phyloP scores from a whole-genome alignment of 2,329 filamentous ascomycete genomes.

The Fusarium sp. region DNA sequence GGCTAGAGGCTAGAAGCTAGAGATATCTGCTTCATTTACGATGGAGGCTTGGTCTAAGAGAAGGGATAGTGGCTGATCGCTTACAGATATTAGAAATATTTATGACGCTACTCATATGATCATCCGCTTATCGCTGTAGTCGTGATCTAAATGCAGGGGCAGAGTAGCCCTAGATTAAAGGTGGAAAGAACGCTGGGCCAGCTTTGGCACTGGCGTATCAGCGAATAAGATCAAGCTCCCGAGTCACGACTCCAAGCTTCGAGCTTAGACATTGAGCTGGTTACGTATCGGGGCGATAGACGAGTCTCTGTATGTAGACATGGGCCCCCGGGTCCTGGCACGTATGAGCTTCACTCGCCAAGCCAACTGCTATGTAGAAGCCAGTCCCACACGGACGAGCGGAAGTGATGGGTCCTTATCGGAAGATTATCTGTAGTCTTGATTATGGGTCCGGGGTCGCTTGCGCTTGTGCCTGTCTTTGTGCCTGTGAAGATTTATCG shows the following conservation, averaged over 20 bases:
- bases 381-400: background rate
- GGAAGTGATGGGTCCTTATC: background rate
- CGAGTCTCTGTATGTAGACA: background rate
- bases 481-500: background rate
- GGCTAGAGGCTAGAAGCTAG: too few relatives aligned
- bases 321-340: background rate
- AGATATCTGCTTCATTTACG: background rate
- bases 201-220: background rate
- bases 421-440: background rate
- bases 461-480: background rate
- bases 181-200: background rate
- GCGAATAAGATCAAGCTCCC: background rate
- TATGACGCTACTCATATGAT: too few relatives aligned
- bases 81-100: too few relatives aligned
- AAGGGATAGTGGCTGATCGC: too few relatives aligned
- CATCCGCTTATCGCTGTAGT: too few relatives aligned
- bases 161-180: background rate
- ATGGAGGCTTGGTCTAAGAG: background rate
- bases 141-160: background rate
- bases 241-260: background rate
- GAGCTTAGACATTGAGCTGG: background rate
- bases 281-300: background rate
- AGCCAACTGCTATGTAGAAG: background rate
- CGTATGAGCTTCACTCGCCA: background rate
- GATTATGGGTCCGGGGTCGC: slow-evolving; percentile 1